Conservation (phyloP, 1,139 yeast species). For the Trichomonascaceae sp. region DNA sequence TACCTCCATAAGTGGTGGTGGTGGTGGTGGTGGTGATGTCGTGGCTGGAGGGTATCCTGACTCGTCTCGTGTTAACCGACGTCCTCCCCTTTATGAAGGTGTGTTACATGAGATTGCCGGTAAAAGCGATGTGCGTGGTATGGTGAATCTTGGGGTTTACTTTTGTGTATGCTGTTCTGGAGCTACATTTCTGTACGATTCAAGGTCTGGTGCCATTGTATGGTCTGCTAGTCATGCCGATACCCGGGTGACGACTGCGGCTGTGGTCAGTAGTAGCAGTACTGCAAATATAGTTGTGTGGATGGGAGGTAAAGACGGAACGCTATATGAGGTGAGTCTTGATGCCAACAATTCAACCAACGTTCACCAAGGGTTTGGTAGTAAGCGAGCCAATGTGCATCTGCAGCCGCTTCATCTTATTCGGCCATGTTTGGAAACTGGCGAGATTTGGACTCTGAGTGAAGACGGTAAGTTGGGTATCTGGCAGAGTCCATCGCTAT, state of each 20-base stretch:
- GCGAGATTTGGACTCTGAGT: slow-evolving; percentile 26
- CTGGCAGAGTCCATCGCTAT: slow-evolving; percentile 20
- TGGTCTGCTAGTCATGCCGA: slow-evolving; percentile 19
- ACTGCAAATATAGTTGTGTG: too few species aligned
- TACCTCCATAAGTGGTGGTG: too few species aligned
- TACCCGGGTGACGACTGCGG: slow-evolving; percentile 18
- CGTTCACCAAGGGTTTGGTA: slow-evolving; percentile 9
- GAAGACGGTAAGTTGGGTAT: slow-evolving; percentile 29
- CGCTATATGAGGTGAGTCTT: slow-evolving; percentile 21
- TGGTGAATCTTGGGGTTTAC: slow-evolving; percentile 17
- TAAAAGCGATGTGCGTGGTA: slow-evolving; percentile 18
- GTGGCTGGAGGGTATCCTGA: slow-evolving; percentile 18
- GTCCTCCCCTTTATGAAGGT: slow-evolving; percentile 22
- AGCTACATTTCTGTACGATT: slow-evolving; percentile 16
- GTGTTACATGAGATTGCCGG: slow-evolving; percentile 16
- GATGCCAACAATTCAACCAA: too few species aligned
- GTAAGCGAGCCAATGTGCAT: slow-evolving; percentile 20
- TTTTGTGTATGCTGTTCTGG: slow-evolving; percentile 16
- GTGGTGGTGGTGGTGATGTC: too few species aligned
- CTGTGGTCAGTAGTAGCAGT: slow-evolving; percentile 14
- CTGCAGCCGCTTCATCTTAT: slow-evolving; percentile 19
- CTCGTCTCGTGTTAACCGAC: slow-evolving; percentile 24
- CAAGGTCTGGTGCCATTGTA: slow-evolving; percentile 16
- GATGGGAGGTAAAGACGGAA: slow-evolving; percentile 29
- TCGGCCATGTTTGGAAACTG: slow-evolving; percentile 15